Evolutionary conservation across 2,329 filamentous ascomycete genomes (phyloP).

Genomic region (Aspergillus ustus): DNA sequence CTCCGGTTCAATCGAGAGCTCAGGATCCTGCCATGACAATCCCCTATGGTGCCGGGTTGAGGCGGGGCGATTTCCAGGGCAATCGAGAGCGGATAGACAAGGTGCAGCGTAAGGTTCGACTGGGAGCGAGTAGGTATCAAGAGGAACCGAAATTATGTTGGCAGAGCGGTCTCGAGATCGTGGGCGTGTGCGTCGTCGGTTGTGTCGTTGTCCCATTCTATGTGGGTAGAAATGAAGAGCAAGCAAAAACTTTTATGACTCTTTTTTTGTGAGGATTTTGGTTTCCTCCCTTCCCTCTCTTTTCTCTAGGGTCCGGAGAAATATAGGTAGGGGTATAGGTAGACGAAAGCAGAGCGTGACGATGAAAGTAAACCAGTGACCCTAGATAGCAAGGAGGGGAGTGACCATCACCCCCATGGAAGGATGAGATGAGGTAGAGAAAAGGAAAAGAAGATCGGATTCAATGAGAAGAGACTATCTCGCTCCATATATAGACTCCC

Average conservation of each 20-base stretch:
- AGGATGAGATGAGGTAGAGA: slow-evolving; percentile 43
- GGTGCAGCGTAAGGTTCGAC: slow-evolving; percentile 17
- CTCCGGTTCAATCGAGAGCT: slow-evolving; percentile 36
- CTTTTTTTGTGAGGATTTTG: slow-evolving; percentile 11
- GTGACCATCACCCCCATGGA: slow-evolving; percentile 42
- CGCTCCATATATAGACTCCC: slow-evolving; percentile 17
- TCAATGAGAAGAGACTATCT: slow-evolving; percentile 10
- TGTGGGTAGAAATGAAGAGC: slow-evolving; percentile 15
- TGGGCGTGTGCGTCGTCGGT: slow-evolving; percentile 50
- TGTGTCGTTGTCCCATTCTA: slow-evolving; percentile 53
- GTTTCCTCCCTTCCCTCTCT: slow-evolving; percentile 6
- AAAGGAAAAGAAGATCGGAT: slow-evolving; percentile 16
- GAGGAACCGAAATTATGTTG: slow-evolving; percentile 26
- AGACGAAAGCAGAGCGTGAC: slow-evolving; percentile 10
- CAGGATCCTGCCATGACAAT: slow-evolving; percentile 45
- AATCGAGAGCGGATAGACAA: slow-evolving; percentile 25
- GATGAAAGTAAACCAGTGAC: neutral
- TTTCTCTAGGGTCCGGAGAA: slow-evolving; percentile 6
- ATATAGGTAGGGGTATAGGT: slow-evolving; percentile 10
- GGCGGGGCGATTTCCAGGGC: slow-evolving; percentile 36
- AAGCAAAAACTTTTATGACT: slow-evolving; percentile 15
- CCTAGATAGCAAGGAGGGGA: slow-evolving; percentile 34
- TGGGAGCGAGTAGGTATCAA: slow-evolving; percentile 26
- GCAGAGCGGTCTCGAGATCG: slow-evolving; percentile 42
- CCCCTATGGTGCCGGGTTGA: slow-evolving; percentile 49